Evolutionary conservation across 139 green algal species (phyloP).

Genomic region (Ettlia oleoabundans): DNA sequence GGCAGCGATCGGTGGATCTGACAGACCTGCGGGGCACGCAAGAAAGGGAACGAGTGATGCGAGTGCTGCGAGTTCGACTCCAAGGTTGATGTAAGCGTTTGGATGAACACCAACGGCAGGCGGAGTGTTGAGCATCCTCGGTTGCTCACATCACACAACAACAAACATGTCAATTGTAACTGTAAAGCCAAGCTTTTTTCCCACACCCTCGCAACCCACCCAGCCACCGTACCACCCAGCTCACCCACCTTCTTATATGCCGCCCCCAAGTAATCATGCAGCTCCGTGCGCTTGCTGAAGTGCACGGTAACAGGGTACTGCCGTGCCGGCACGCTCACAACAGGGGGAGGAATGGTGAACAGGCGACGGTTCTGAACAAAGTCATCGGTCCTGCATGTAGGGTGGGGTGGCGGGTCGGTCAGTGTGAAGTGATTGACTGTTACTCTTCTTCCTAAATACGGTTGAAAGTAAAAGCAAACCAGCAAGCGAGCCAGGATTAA

Average conservation of each 20-base stretch:
- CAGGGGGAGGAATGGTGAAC: slow-evolving; percentile 76
- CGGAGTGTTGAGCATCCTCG: no score
- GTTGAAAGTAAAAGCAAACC: no score
- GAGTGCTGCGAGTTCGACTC: no score
- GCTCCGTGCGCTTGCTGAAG: slow-evolving; percentile 87
- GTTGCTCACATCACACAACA: no score
- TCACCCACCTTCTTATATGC: slow-evolving; percentile 76
- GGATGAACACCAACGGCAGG: no score
- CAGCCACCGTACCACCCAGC: background rate
- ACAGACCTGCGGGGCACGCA: slow-evolving; percentile 41
- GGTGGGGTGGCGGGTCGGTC: background rate
- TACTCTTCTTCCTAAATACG: no score
- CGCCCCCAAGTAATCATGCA: slow-evolving; percentile 84
- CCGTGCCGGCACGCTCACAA: slow-evolving; percentile 78
- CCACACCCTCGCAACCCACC: no score
- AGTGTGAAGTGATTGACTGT: no score
- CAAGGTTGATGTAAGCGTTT: background rate
- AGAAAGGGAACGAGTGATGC: background rate
- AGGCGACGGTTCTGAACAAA: slow-evolving; percentile 85
- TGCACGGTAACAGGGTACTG: slow-evolving; percentile 96
- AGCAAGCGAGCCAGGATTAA: no score
- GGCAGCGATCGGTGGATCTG: slow-evolving; percentile 91
- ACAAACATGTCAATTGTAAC: no score
- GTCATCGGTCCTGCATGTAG: slow-evolving; percentile 57
- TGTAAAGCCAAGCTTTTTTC: no score